phyloP scores from a whole-genome alignment of 2,329 filamentous ascomycete species.

The Penicillium sp. region DNA sequence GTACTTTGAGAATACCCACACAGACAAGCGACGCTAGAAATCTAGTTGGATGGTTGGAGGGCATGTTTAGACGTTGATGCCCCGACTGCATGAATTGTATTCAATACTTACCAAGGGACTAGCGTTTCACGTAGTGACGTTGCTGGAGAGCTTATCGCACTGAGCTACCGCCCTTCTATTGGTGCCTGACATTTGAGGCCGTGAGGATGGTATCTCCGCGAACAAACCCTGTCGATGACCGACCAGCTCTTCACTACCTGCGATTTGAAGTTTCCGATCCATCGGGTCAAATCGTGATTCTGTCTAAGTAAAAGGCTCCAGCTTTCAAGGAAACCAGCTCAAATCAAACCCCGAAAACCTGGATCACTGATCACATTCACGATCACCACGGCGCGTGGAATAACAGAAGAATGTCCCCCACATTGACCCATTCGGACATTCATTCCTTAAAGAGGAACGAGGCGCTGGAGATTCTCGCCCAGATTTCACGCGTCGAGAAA shows the following conservation, averaged over 20 bases:
- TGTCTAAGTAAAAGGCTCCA: neutral
- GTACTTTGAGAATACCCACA: neutral
- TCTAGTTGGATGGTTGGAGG: neutral
- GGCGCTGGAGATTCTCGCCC: slow-evolving; percentile 39
- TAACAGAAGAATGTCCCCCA: slow-evolving; percentile 18
- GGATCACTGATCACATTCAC: neutral
- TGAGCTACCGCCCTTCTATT: neutral
- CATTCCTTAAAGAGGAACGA: slow-evolving; percentile 40
- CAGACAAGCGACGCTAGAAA: neutral
- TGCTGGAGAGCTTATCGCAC: too few species aligned
- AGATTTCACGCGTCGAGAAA: slow-evolving; percentile 48
- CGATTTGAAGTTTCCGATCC: neutral
- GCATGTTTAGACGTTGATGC: neutral
- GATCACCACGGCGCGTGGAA: slow-evolving; percentile 9
- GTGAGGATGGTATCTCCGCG: neutral
- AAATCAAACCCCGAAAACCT: neutral
- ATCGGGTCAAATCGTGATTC: neutral
- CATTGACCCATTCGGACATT: slow-evolving; percentile 37
- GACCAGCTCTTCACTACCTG: neutral
- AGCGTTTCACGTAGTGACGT: too few species aligned
- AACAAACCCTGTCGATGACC: neutral
- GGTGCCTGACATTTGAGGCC: neutral
- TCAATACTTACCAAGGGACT: too few species aligned
- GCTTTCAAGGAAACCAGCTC: neutral
- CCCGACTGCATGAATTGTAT: neutral